Base-by-base conservation (phyloP, 176 grass and related monocot species). In the Oryza brachyantha region DNA sequence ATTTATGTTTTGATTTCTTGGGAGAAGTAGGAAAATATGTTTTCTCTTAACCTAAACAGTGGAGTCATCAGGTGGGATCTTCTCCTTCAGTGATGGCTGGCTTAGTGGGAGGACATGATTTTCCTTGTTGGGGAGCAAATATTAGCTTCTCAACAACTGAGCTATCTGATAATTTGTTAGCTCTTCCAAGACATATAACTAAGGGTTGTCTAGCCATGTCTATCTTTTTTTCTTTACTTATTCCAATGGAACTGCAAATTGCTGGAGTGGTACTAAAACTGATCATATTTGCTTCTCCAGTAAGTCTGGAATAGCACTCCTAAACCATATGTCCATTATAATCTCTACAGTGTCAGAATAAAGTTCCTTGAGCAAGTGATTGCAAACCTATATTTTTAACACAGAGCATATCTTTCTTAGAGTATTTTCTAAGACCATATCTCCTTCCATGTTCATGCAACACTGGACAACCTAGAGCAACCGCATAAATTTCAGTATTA, bases 291-390 rank as follows among this genome's bases (percentile, higher is more conserved):
- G 34, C 58, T 76, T 21, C 82, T 85, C 82, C 82, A 76, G 35
- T 85, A 66, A 81, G 57, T 81, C 28, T 81, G 72, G 82, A 89
- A 89, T 85, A 76, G 43, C 64, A 31, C 42, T 58, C 36, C 43
- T 64, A 29, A 75, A 64, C 55, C 70, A 78, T 69, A 71, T 64
- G 43, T 39, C 64, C 45, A 64, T 38, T 12, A 84, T 71, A 84
- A 88, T 76, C 81, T 80, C 29, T 36, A 37, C 42, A 76, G 29
- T 69, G 26, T 43, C 0, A 3, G 77, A 85, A 81, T 81, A 81
- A 89, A 89, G 58, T 13, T 29, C 46, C 45, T 17, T 1, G 55
- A 63, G 55, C 39, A 63, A 75, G 70, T 81, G 78, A 76, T 76
- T 64, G 55, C 63, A 82, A 14, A 72, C 60, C 61, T 76, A 17